These are phyloP conservation scores for Avena eriantha DNA, from an alignment of 176 grass and related monocot genomes.

Conservation along the genomic window DNA sequence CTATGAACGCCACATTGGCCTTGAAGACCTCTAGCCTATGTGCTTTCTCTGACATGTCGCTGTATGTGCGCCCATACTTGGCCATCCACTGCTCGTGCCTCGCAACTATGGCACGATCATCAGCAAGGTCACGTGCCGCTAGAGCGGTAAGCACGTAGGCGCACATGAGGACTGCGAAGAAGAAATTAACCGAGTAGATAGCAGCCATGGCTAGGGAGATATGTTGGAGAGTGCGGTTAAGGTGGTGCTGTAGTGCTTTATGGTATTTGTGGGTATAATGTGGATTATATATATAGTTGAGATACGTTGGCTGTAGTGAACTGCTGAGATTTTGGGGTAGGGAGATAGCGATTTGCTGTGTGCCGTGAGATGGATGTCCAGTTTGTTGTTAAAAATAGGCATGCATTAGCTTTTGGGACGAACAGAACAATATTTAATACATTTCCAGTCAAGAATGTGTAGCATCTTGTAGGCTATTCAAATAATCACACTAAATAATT, in stretches of 20 bases:
- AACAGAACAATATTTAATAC: background rate
- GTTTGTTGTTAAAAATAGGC: background rate
- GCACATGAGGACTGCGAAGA: background rate
- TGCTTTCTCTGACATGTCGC: background rate
- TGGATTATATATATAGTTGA: background rate
- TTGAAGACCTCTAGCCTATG: slow-evolving; percentile 13
- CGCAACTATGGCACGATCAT: background rate
- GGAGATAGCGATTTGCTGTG: background rate
- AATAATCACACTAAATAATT: too few relatives aligned
- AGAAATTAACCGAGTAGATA: background rate
- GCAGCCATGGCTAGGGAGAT: background rate
- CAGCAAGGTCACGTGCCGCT: background rate
- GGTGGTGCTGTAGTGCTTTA: background rate
- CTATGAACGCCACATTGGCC: slow-evolving; percentile 29
- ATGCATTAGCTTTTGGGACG: background rate
- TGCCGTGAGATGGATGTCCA: background rate
- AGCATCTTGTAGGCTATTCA: too few relatives aligned
- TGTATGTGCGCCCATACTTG: background rate
- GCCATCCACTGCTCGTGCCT: slow-evolving; percentile 42
- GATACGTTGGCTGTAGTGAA: background rate
- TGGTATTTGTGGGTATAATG: background rate
- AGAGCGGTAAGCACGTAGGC: background rate
- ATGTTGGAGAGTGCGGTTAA: background rate
- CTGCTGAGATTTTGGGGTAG: background rate
- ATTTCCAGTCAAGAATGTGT: background rate